phyloP scores from a whole-genome alignment of 1,284 basidiomycete species.

The Apiotrichum brassicae region DNA sequence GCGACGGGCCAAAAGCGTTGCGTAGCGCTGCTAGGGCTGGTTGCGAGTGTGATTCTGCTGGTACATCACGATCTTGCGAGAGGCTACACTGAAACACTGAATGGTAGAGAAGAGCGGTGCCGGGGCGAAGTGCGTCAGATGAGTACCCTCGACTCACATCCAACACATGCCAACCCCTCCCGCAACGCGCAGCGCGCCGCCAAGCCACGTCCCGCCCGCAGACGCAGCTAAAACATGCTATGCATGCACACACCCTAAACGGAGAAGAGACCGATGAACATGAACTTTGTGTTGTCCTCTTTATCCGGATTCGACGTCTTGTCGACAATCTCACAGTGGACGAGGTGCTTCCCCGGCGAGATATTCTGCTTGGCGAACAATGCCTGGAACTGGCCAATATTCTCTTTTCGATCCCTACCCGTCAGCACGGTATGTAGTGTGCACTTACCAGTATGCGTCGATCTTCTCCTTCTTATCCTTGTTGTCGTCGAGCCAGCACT shows the following conservation, averaged over 20 bases:
- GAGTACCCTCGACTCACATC: too few species aligned
- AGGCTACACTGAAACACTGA: too few species aligned
- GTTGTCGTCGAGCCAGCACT: conserved; percentile 39
- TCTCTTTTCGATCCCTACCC: background rate
- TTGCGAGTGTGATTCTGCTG: too few species aligned
- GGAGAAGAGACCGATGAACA: conserved; percentile 2
- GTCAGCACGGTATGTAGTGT: background rate
- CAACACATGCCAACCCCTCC: too few species aligned
- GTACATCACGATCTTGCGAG: too few species aligned
- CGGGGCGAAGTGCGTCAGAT: too few species aligned
- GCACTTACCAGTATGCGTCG: conserved; percentile 31
- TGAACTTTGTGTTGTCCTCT: conserved; percentile 1
- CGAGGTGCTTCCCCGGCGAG: background rate
- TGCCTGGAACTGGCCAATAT: conserved; percentile 2
- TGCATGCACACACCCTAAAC: background rate
- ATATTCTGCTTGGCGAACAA: background rate
- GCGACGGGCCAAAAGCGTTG: too few species aligned
- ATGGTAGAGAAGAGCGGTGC: too few species aligned
- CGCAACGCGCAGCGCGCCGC: too few species aligned
- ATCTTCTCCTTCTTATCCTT: conserved; percentile 23
- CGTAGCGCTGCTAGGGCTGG: too few species aligned
- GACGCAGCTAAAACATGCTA: too few species aligned
- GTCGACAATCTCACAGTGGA: conserved; percentile 3
- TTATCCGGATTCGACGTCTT: background rate
- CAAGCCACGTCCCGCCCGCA: too few species aligned